Base-by-base conservation (phyloP, 305 asterid species). In the Caryopteris hybrid region DNA sequence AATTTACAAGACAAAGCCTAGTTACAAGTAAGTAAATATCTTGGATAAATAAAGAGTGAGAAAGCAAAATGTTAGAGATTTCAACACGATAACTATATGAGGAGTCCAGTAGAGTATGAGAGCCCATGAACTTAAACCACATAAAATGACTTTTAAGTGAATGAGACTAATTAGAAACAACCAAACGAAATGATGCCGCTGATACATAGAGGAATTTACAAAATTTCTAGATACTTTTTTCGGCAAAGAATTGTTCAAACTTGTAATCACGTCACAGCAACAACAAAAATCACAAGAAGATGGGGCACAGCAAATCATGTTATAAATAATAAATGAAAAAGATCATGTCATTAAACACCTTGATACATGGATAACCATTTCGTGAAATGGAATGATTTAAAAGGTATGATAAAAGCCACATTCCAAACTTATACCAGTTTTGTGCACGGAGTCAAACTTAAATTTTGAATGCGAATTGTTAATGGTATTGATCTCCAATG, bases 301-400 rank as follows among this genome's bases (percentile, higher is more conserved):
- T 22, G 56, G 41, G 39, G 29, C 71, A 63, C 17, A 45, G 16
- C 66, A 62, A 70, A 69, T 39, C 22, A 25, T 41, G 64, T 36
- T 55, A 51, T 9, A 36, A 8, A 5, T 41, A n/a, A 8, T 29
- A 16, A 20, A 18, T 16, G 38, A 25, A 61, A 27, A 50, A 42
- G 18, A 54, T 41, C 47, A 48, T 17, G 41, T 21, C 33, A 52
- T 31, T 5, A 10, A 38, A 38, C 27, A 20, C 20, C 23, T 34
- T 33, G 48, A 21, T 43, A 31, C 11, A 58, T 48, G 5, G 6
- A 50, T 57, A 58, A 1, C 10, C 14, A 53, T 47, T 33, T 56
- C 25, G 9, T 27, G 50, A 46, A 63, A 59, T 58, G 22, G n/a
- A 69, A 42, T 21, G 5, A 34, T 69, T 29, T 48, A 52, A 23